phyloP scores from a whole-genome alignment of 1,139 yeast species.

The Meyerozyma sp. region DNA sequence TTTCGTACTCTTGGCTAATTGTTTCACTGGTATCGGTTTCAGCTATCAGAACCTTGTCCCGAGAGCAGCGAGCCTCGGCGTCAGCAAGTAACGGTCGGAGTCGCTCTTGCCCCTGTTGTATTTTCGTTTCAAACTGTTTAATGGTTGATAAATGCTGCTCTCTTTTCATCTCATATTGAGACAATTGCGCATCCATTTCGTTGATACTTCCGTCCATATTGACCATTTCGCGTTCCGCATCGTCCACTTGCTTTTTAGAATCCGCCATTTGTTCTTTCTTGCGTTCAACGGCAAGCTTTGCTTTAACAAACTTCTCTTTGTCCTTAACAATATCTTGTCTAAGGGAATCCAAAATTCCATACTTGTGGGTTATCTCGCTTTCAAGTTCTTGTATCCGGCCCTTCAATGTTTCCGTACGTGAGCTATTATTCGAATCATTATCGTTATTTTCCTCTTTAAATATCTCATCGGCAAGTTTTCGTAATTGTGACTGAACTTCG shows the following conservation, averaged over 20 bases:
- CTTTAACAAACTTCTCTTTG: conserved; percentile 7
- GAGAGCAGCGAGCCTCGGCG: conserved; percentile 28
- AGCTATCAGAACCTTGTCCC: conserved; percentile 23
- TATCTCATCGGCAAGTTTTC: conserved; percentile 8
- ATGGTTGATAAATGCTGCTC: conserved; percentile 9
- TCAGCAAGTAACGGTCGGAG: conserved; percentile 16
- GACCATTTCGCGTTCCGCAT: conserved; percentile 6
- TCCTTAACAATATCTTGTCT: conserved; percentile 20
- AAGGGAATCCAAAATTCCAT: conserved; percentile 24
- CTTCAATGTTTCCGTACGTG: conserved; percentile 26
- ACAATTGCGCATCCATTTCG: conserved; percentile 7
- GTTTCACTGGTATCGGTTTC: conserved; percentile 31
- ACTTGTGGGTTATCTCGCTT: conserved; percentile 20
- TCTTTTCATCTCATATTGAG: conserved; percentile 10
- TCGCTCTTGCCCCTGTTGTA: conserved; percentile 14
- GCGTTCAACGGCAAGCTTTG: conserved; percentile 2
- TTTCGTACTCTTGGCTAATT: conserved; percentile 30
- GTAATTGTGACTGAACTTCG: conserved; percentile 12
- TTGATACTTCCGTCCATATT: conserved; percentile 12
- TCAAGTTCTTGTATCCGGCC: conserved; percentile 25
- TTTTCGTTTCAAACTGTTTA: conserved; percentile 10
- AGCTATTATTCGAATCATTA: conserved; percentile 30
- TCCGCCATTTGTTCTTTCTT: conserved; percentile 5
- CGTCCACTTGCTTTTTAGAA: conserved; percentile 7
- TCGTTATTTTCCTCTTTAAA: conserved; percentile 22